A percentile compares a stretch with the other conserved stretches of the same genome.
Conservation (phyloP, 495 filamentous ascomycete genomes). For the Daldinia decipiens region DNA sequence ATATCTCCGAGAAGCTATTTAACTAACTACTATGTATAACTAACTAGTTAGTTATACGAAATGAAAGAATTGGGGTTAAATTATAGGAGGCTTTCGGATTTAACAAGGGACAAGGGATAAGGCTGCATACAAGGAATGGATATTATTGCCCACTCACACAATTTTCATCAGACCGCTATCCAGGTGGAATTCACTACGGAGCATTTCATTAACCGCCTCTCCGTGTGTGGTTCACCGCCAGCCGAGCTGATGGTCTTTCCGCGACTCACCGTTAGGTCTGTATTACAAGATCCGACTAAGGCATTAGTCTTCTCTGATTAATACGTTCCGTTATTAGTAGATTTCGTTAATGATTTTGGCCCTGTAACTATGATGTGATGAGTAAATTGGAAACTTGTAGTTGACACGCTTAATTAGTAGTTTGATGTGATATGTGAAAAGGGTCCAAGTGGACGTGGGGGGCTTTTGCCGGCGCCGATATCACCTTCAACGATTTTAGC, state of each 20-base stretch:
- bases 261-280: neutral
- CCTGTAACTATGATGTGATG: neutral
- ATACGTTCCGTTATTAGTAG: neutral
- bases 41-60: neutral
- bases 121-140: neutral
- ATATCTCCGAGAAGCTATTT: neutral
- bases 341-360: neutral
- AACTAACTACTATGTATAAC: neutral
- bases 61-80: neutral
- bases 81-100: neutral
- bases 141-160: constrained; percentile 3
- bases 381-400: neutral
- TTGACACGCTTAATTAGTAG: neutral
- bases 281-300: neutral
- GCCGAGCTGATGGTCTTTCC: neutral
- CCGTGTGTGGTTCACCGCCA: constrained; percentile 5
- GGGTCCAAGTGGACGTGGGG: neutral
- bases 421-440: constrained; percentile 5
- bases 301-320: too few species aligned
- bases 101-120: neutral
- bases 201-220: neutral
- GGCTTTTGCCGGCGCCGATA: constrained; percentile 1
- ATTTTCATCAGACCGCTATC: neutral
- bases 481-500: neutral
- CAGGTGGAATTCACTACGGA: neutral